Conservation (phyloP, 2,329 filamentous ascomycete genomes). For the Plectosphaerella sp. region DNA sequence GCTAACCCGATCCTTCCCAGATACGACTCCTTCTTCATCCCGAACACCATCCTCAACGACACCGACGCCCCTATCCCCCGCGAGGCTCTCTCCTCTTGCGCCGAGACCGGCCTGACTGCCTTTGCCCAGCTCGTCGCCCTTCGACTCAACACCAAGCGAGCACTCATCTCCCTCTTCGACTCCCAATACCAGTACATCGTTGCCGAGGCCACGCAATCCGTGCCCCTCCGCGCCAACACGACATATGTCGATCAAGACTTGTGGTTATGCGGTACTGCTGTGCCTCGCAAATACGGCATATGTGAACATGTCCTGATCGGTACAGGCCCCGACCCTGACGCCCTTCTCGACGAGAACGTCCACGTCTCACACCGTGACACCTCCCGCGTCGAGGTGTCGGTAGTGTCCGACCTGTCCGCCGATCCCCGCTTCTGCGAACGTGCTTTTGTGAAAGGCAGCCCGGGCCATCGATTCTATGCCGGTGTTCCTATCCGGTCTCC, state of each 20-base stretch:
- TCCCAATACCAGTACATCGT: slow-evolving; percentile 41
- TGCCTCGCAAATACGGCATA: slow-evolving; percentile 21
- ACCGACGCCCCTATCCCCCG: slow-evolving; percentile 15
- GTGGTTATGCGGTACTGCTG: slow-evolving; percentile 21
- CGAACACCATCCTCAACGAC: slow-evolving; percentile 15
- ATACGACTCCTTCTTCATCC: slow-evolving; percentile 13
- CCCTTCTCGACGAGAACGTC: not conserved
- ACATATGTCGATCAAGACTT: slow-evolving; percentile 6
- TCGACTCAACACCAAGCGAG: slow-evolving; percentile 30
- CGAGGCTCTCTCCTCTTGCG: slow-evolving; percentile 19
- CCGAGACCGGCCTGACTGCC: slow-evolving; percentile 38
- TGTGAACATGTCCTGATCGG: slow-evolving; percentile 21
- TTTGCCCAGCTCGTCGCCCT: slow-evolving; percentile 44
- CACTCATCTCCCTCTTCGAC: slow-evolving; percentile 48
- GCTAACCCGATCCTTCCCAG: not conserved
- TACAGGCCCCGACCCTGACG: not conserved
- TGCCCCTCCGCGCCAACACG: slow-evolving; percentile 26
- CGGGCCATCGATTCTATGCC: slow-evolving; percentile 31
- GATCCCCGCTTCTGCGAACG: slow-evolving; percentile 24
- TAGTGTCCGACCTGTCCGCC: slow-evolving; percentile 26
- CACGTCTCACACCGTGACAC: not conserved
- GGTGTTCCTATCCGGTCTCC: slow-evolving; percentile 35
- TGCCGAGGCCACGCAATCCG: slow-evolving; percentile 41
- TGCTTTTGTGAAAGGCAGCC: slow-evolving; percentile 18
- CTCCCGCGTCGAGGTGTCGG: slow-evolving; percentile 23